Evolutionary conservation across 768 basidiomycete species (phyloP).

Genomic region (Leccinum aurantiacum): DNA sequence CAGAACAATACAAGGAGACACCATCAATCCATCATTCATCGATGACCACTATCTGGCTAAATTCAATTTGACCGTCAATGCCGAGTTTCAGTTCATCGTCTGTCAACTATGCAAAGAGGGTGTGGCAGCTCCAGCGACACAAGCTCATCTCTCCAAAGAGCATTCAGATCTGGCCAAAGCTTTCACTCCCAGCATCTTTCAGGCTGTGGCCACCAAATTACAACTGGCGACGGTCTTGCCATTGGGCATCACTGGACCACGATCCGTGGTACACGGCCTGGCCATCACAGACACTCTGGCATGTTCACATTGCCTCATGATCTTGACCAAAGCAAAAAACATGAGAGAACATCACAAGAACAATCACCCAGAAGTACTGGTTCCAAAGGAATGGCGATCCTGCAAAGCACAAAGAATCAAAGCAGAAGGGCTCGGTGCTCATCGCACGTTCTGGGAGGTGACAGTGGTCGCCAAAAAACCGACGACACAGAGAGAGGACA

Average conservation of each 20-base stretch:
- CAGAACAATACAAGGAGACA: neutral
- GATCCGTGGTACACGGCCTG: neutral
- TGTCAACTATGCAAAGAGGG: neutral
- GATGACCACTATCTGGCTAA: neutral
- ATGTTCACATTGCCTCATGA: neutral
- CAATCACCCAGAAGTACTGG: no score
- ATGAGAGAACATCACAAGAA: neutral
- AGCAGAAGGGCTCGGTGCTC: neutral
- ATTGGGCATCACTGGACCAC: neutral
- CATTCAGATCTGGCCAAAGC: neutral
- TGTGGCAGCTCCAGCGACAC: neutral
- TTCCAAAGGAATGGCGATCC: neutral
- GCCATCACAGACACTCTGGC: neutral
- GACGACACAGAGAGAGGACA: no score
- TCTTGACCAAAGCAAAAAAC: accelerated
- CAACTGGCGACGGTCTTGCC: neutral
- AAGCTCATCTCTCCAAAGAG: neutral
- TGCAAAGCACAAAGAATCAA: conserved; percentile 5
- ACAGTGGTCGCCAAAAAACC: no score
- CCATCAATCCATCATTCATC: neutral
- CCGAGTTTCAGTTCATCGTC: neutral
- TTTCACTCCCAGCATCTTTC: neutral
- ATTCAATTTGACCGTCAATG: neutral
- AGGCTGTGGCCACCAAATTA: neutral
- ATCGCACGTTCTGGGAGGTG: neutral